Conservation (phyloP, 352 stramenopile genomes). For the Blastocystis sp. region DNA sequence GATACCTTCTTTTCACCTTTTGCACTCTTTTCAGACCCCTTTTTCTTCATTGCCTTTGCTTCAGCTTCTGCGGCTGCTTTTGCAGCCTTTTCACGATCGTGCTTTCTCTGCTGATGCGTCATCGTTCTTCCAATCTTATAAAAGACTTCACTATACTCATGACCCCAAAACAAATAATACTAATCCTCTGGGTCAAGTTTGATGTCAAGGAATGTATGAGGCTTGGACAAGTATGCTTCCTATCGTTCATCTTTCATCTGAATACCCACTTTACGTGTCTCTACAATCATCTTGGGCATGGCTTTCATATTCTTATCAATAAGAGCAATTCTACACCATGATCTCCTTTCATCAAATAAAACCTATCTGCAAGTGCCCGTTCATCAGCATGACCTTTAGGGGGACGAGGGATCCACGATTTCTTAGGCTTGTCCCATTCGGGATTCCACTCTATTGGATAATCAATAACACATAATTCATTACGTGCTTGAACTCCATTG, state of each 20-base stretch:
- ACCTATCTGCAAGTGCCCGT: constrained; percentile 30
- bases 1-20: not conserved
- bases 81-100: not conserved
- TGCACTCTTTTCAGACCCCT: not conserved
- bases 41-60: not conserved
- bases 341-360: not conserved
- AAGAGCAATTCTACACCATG: constrained; percentile 9
- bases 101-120: not conserved
- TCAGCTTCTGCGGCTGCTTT: not conserved
- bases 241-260: not conserved
- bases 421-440: constrained; percentile 56
- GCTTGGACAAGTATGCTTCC: constrained; percentile 42
- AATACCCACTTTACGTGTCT: constrained; percentile 38
- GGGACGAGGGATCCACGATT: constrained; percentile 37
- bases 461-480: not conserved
- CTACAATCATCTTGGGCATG: constrained; percentile 46
- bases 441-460: constrained; percentile 37
- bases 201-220: constrained; percentile 29
- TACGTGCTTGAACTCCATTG: constrained; percentile 26
- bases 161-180: not conserved
- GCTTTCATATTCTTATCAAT: constrained; percentile 67
- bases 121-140: constrained; percentile 11
- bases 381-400: constrained; percentile 54
- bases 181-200: constrained; percentile 47
- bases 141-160: constrained; percentile 10